Evolutionary conservation across 805 yeast genomes (phyloP), one percentile per base, ranked within the genome.

Genomic region (Cyberlindnera euphorbiae): DNA sequence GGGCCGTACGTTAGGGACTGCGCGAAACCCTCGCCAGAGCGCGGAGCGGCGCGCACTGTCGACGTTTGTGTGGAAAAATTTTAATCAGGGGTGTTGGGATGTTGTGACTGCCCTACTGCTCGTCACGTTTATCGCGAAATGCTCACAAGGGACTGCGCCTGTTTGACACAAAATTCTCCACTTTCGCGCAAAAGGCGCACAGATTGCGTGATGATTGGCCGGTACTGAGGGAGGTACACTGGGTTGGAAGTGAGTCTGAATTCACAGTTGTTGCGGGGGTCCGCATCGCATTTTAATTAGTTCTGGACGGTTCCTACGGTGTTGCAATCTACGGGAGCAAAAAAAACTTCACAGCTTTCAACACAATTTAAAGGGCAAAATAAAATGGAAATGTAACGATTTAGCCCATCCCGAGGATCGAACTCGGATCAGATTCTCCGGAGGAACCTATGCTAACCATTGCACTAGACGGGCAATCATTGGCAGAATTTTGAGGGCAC

Each of bases 401-500:
- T 17, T 21, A 60, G 71, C 71, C 71, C 71, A 67, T 60, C 64
- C 71, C 71, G 70, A 68, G 72, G 66, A 56, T 66, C 72, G 72
- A 66, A 66, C 72, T 68, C 71, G 70, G 71, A 66, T 66, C 72
- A 58, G 69, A 64, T 58, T 66, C 70, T 64, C 72, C 72, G 72
- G 72, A 66, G 64, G 62, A 63, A 62, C 63, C 68, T 59, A 66
- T 66, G 70, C 71, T 66, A 63, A 64, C 72, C 69, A 66, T 66
- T 66, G 69, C 70, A 66, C 72, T 64, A 66, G 63, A 60, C 63
- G 71, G 71, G 71, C 72, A 52, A 43, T 47, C 50, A 19, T 19
- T 19, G 22, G 22, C 22, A 19, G 22, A 19, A 19, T 8, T 19
- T 19, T 19, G 7, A 19, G 22, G 9, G 22, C 22, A n/a, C n/a